Base-by-base conservation (phyloP, 2,329 filamentous ascomycete species). In the Penicillium sp. region DNA sequence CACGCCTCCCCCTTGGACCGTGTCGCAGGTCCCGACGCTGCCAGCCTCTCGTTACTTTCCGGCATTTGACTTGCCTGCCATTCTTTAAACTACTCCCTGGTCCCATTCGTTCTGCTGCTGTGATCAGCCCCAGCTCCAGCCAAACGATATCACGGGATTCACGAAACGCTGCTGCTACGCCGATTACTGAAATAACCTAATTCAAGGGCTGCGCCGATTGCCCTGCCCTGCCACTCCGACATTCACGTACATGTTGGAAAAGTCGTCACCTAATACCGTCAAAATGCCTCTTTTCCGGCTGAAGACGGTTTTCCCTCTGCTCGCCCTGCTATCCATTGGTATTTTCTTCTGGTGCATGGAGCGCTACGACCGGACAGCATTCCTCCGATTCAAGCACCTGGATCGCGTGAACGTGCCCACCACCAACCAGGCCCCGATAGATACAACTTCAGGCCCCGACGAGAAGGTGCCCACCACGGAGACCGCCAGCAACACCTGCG, bases 341-440 rank as follows among this genome's bases (percentile, higher is more conserved):
- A 59, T 71, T 42, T 72, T 72, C 56, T 72, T 73, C 57, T 72
- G 63, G 62, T 65, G 63, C 54, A 62, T 71, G 54, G 63, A 72
- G 47, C 67, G 67, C 44, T 72, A 69, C 49, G 68, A 73, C 46
- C 63, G 62, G 32, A 64, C 67, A 20, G 60, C 69, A 13, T 61
- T 72, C 46, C 50, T 65, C 24, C 65, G 66, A 12, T 66, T 72
- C 54, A 72, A 68, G 52, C 63, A 64, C 33, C 67, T 66, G 42
- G 66, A 70, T 44, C 61, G 59, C 35, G 58, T 62, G 44, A 45
- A 61, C 38, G 20, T 23, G 20, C 41, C 57, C 12, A 55, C 46
- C 32, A 46, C 33, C 35, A 55, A 50, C 43, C 53, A 53, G 18
- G 42, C 56, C 31, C 54, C 53, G 51, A 42, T 56, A 42, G 56